Evolutionary conservation across 208 protist species (phyloP), one percentile per base, ranked within the genome.

Genomic region (Acanthamoeba lugdunensis): DNA sequence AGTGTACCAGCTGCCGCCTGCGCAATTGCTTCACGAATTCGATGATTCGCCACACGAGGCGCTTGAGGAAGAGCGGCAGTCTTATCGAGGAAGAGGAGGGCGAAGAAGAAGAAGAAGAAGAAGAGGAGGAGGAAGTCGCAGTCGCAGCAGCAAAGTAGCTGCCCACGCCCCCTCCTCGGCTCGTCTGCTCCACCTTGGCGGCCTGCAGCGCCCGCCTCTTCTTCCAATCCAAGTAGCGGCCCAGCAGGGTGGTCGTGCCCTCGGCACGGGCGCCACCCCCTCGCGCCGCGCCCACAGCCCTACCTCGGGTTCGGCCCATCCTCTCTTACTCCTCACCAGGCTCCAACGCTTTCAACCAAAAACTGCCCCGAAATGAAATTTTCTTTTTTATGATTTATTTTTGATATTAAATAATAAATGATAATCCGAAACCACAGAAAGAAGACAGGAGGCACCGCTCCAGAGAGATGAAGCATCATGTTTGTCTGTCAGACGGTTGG

Each of bases 281-380:
- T 9, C 65, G 65, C 9, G 3, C 9, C 14, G 13, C 52, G 16
- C 52, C 52, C 52, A 56, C 52, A 71, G 65, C 21, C 9, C n/a
- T 37, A 21, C n/a, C 65, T n/a, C 65, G 21, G n/a, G 8, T 33
- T 33, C 65, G 21, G 14, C 28, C 8, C 65, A 33, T 71, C n/a
- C 21, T 71, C 65, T 71, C 13, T 18, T 71, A 5, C 28, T 71
- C 28, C 77, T 85, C 21, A 4, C 7, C 8, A 85, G 67, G 25
- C n/a, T 85, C 25, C 1, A 41, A 41, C 2, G 33, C 33, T 4
- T 41, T 41, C 37, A 41, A 41, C 37, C 3, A 41, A 41, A 41
- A 77, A 77, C 13, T 77, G 69, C 9, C 8, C 13, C 18, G 69
- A 77, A 77, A 77, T 77, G 69, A 25, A 77, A 75, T 75, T 37